Evolutionary conservation across 2,329 filamentous ascomycete genomes (phyloP).

Genomic region (Sporothrix humicola): DNA sequence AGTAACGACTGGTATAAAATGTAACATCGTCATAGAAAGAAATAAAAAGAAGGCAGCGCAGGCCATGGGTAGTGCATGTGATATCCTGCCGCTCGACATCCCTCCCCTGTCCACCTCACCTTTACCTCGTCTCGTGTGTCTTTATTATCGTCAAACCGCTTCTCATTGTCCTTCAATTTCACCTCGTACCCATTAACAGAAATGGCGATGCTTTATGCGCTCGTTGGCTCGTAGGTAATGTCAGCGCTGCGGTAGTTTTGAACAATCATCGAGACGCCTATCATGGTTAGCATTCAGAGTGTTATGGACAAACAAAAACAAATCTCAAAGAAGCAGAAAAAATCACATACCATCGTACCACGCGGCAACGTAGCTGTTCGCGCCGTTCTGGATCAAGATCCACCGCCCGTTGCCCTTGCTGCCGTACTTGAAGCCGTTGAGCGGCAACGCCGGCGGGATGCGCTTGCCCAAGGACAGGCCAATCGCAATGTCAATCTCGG

Average conservation of each 20-base stretch:
- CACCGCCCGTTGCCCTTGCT: conserved; percentile 41
- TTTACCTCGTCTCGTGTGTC: not conserved
- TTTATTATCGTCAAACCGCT: not conserved
- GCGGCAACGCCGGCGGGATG: conserved; percentile 14
- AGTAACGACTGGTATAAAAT: conserved; percentile 10
- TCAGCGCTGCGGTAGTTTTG: conserved; percentile 46
- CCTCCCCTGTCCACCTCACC: not conserved
- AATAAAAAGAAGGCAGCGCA: not conserved
- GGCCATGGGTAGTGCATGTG: too few relatives aligned
- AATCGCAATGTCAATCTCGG: not conserved
- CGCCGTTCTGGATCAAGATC: conserved; percentile 45
- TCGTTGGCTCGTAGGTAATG: conserved; percentile 43
- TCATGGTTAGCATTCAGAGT: not conserved
- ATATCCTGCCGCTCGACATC: not conserved
- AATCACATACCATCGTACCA: conserved; percentile 50
- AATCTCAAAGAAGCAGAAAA: too few relatives aligned
- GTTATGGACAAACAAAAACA: too few relatives aligned
- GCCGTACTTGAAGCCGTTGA: conserved; percentile 36
- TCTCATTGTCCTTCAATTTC: too few relatives aligned
- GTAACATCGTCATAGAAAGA: not conserved
- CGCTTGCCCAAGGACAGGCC: not conserved
- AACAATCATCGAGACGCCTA: conserved; percentile 42
- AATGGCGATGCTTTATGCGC: not conserved
- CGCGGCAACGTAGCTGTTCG: conserved; percentile 44
- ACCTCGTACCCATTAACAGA: not conserved